These are phyloP conservation scores for Zopfia rhizophila DNA, from an alignment of 2,329 filamentous ascomycete genomes.

Conservation along the genomic window DNA sequence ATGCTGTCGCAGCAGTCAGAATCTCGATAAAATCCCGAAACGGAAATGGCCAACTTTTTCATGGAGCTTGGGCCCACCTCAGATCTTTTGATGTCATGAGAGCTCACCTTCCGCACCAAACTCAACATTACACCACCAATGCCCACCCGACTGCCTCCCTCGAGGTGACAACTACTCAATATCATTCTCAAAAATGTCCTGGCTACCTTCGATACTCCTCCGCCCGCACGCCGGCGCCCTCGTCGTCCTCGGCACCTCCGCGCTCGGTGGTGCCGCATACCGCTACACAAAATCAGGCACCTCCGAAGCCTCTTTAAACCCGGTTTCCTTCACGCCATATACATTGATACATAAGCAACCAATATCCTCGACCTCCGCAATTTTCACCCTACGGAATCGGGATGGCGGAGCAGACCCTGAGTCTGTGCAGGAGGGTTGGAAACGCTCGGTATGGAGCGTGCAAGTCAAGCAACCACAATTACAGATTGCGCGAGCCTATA, in stretches of 20 bases:
- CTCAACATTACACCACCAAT: too few relatives aligned
- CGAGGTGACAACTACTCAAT: not conserved
- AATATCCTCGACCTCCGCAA: constrained; percentile 73
- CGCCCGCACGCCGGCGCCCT: constrained; percentile 39
- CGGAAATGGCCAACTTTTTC: too few relatives aligned
- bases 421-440: constrained; percentile 57
- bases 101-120: too few relatives aligned
- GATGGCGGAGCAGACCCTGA: constrained; percentile 39
- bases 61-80: too few relatives aligned
- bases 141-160: too few relatives aligned
- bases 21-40: too few relatives aligned
- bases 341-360: constrained; percentile 69
- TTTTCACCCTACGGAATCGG: constrained; percentile 70
- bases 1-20: too few relatives aligned
- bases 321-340: constrained; percentile 72
- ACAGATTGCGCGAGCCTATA: constrained; percentile 92
- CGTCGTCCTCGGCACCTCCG: constrained; percentile 45
- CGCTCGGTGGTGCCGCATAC: constrained; percentile 47
- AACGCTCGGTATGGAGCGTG: constrained; percentile 81
- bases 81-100: too few relatives aligned
- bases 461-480: constrained; percentile 95
- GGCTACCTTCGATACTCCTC: constrained; percentile 28
- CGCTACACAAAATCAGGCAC: constrained; percentile 36
- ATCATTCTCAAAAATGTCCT: constrained; percentile 45
- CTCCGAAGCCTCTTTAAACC: constrained; percentile 61